phyloP scores from a whole-genome alignment of 2,329 filamentous ascomycete genomes.

The Phaeosphaeriaceae sp. region DNA sequence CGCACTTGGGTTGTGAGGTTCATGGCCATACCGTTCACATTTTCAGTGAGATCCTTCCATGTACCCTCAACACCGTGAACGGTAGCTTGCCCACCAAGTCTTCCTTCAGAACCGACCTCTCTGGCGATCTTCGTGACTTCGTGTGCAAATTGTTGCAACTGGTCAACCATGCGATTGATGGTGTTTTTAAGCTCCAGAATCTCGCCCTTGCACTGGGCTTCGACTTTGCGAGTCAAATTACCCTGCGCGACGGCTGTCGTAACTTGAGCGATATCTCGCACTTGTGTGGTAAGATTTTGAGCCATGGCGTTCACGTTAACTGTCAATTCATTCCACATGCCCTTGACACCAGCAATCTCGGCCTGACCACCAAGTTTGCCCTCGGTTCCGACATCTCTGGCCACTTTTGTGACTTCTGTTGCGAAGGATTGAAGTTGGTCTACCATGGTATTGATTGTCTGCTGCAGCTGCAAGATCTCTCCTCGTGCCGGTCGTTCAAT shows the following conservation, averaged over 20 bases:
- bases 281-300: slow-evolving; percentile 60
- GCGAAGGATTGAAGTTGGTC: slow-evolving; percentile 71
- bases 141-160: slow-evolving; percentile 60
- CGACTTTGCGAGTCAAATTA: slow-evolving; percentile 60
- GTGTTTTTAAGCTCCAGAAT: slow-evolving; percentile 60
- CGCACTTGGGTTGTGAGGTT: slow-evolving; percentile 60
- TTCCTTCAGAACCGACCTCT: slow-evolving; percentile 61
- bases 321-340: slow-evolving; percentile 72
- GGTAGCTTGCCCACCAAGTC: slow-evolving; percentile 59
- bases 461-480: slow-evolving; percentile 93
- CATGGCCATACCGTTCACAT: slow-evolving; percentile 62
- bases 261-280: slow-evolving; percentile 61
- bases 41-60: slow-evolving; percentile 62
- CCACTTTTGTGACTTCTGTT: slow-evolving; percentile 69
- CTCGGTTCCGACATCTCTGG: slow-evolving; percentile 69
- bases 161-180: slow-evolving; percentile 62
- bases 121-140: slow-evolving; percentile 61
- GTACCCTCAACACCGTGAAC: slow-evolving; percentile 61
- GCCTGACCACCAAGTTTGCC: slow-evolving; percentile 69
- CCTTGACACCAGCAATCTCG: slow-evolving; percentile 69
- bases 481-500: slow-evolving; percentile 93
- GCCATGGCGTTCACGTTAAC: slow-evolving; percentile 63
- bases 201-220: slow-evolving; percentile 60
- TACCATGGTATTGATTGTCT: slow-evolving; percentile 78
- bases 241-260: slow-evolving; percentile 61